phyloP scores from a whole-genome alignment of 306 rosid species.

The Prunus mume region DNA sequence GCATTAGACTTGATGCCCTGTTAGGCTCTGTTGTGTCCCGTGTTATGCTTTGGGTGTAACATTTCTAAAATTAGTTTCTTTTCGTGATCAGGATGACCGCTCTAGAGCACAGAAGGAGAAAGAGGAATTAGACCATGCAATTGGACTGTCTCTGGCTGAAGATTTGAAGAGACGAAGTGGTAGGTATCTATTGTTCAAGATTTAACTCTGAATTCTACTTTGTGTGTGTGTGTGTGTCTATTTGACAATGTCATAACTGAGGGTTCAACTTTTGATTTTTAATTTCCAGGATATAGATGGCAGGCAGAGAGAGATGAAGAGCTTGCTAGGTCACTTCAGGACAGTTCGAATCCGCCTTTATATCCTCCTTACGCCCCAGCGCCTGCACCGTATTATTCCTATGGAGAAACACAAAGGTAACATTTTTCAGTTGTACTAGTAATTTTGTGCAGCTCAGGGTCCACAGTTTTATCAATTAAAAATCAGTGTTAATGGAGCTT shows the following conservation, averaged over 20 bases:
- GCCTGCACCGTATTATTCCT: constrained; percentile 42
- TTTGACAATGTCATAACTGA: not conserved
- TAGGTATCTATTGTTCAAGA: constrained; percentile 25
- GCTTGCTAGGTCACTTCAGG: constrained; percentile 42
- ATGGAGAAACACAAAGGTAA: constrained; percentile 44
- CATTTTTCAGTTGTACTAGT: constrained; percentile 11
- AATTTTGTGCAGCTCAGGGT: not conserved
- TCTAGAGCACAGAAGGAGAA: constrained; percentile 72
- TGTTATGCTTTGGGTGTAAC: too few species aligned
- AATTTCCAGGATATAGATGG: constrained; percentile 51
- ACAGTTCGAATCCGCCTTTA: constrained; percentile 40
- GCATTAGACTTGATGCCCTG: not conserved
- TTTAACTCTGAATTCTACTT: not conserved
- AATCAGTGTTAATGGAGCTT: constrained; percentile 17
- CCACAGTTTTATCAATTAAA: not conserved
- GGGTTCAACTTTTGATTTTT: constrained; percentile 14
- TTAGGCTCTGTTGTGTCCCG: too few species aligned
- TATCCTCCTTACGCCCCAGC: constrained; percentile 53
- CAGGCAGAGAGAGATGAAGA: constrained; percentile 48
- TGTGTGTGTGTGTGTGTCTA: not conserved
- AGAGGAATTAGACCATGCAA: constrained; percentile 70
- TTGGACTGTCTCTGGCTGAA: constrained; percentile 64
- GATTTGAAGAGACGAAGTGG: constrained; percentile 67
- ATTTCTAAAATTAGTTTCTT: not conserved
- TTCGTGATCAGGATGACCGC: constrained; percentile 58